Evolutionary conservation across 306 rosid genomes (phyloP), one percentile per base, ranked within the genome.

Genomic region (Erythrophleum fordii): DNA sequence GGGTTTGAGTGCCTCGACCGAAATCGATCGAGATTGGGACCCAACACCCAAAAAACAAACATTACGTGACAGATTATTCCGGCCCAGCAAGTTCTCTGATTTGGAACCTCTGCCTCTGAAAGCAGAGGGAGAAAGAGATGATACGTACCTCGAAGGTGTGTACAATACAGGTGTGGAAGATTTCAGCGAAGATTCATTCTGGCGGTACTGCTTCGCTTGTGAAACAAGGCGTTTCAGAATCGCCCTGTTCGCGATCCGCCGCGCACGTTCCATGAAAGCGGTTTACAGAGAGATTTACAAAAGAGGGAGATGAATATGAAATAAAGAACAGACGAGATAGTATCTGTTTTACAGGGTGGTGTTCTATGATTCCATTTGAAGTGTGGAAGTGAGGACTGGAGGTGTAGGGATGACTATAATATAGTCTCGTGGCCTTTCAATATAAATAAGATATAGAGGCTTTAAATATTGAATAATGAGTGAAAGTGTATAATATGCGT

Each of bases 221-320:
- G 99, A 88, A 51, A 91, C 86, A 22, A 96, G 81, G 72, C 98
- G 99, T 75, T 85, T 90, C 88, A 96, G 91, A 77, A 88, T 87
- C 39, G 99, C 90, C 65, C 92, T 91, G 90, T 92, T 96, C 3
- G 97, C 99, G 13, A 93, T 82, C 52, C 98, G 87, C 78, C 99
- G 82, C 11, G 97, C 99, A 56, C 99, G 98, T 78, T 96, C 99
- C 99, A 96, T 96, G 73, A 53, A n/a, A 78, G 89, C 41, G 45
- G 53, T 13, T 31, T 0, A 17, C 17, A 69, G 11, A 58, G 18
- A 73, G 72, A 66, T 13, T 26, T 0, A 17, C 12, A 61, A 11
- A 4, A 49, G 29, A 29, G 12, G 51, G 55, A 14, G 59, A 52
- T 41, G 53, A 25, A 69, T 22, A n/a, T 61, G 4, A 34, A 31